Conservation (phyloP, 345 rosid species). For the Linum tenue region DNA sequence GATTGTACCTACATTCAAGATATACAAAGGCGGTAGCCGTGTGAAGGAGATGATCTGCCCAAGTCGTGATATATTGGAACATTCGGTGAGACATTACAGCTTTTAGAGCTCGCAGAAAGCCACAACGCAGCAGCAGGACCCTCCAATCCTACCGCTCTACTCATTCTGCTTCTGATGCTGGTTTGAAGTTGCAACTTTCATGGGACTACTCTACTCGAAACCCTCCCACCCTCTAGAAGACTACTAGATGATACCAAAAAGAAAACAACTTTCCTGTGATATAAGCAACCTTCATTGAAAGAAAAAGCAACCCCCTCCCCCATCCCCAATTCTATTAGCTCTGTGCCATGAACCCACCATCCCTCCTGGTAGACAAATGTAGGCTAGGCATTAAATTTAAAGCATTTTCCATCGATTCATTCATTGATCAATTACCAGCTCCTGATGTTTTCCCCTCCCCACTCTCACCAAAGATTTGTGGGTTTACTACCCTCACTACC, state of each 20-base stretch:
- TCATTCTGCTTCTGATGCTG: neutral
- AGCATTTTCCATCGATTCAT: neutral
- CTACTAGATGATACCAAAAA: too few relatives aligned
- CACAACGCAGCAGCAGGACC: neutral
- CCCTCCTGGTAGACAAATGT: too few relatives aligned
- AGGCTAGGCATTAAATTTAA: neutral
- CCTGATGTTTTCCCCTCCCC: neutral
- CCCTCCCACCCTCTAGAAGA: too few relatives aligned
- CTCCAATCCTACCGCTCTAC: neutral
- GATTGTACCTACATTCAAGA: slow-evolving; percentile 92
- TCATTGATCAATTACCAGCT: neutral
- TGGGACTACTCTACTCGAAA: too few relatives aligned
- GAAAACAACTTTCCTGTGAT: too few relatives aligned
- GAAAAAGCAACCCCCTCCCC: neutral
- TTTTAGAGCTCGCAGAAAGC: slow-evolving; percentile 31
- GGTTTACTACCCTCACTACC: neutral
- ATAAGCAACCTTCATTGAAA: too few relatives aligned
- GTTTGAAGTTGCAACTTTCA: neutral
- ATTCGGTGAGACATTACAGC: slow-evolving; percentile 92
- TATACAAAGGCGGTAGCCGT: slow-evolving; percentile 68
- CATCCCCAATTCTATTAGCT: neutral
- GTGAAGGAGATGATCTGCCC: slow-evolving; percentile 93
- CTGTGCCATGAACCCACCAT: too few relatives aligned
- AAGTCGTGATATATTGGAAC: slow-evolving; percentile 73
- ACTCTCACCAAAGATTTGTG: neutral